Evolutionary conservation across 208 protist genomes (phyloP), one percentile per base, ranked within the genome.

Genomic region (Trypanosoma boissoni): DNA sequence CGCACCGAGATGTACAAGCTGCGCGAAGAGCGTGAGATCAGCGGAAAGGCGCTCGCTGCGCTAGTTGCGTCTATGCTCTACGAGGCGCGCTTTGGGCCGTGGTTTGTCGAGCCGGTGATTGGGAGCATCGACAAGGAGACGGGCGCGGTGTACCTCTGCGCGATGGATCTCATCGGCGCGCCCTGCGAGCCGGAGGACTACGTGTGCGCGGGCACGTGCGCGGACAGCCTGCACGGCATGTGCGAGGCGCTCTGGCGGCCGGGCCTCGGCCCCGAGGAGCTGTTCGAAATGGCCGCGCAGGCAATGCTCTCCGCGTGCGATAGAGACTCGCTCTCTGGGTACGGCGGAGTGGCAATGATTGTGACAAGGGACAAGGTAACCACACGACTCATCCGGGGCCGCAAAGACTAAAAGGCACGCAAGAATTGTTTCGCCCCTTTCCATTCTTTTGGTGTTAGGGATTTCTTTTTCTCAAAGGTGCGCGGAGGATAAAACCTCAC

Each of bases 101-200:
- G 97, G 80, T 99, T 99, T 64, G 81, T 97, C 18, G 96, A 99
- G 78, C 98, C 98, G 12, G 90, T 99, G 18, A 94, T 99, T 56
- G 96, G 84, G 39, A 99, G 98, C 63, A 87, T 99, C 10, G 85
- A 98, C 70, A 83, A 92, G 52, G 75, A 92, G 36, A 93, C 80
- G 0, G 89, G 89, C 32, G 88, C 97, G 61, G 97, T 98, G 55
- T 99, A 96, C 69, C 80, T 99, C 24, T 92, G 73, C 63, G 88
- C 84, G 20, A 97, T 92, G 55, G 98, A 99, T 74, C 80, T 99
- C 44, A 96, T 99, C 62, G 98, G 97, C 27, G 97, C 96, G 7
- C 77, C 78, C 16, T 95, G 90, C 41, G 79, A 91, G 44, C 88
- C 97, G 28, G 82, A 97, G 57, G 97, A 99, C 71, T 99, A 99